phyloP scores from a whole-genome alignment of 2,329 filamentous ascomycete genomes.

The Trichoderma sp. region DNA sequence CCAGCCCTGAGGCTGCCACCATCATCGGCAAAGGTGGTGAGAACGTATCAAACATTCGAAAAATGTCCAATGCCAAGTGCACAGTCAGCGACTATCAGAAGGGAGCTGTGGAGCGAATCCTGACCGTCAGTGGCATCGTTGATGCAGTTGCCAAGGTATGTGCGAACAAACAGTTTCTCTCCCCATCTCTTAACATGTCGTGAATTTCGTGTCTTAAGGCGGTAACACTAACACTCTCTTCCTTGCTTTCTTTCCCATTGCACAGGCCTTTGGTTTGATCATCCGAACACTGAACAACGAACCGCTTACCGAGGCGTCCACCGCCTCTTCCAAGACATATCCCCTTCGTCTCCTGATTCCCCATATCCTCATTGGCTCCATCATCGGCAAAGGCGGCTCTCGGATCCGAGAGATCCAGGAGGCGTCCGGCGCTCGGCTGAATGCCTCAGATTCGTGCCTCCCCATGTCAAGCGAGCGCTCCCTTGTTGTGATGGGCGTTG shows the following conservation, averaged over 20 bases:
- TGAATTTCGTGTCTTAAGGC: not conserved
- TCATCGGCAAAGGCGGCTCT: constrained; percentile 95
- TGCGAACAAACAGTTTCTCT: not conserved
- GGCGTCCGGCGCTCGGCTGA: constrained; percentile 91
- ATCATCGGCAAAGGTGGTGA: constrained; percentile 98
- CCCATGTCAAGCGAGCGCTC: constrained; percentile 95
- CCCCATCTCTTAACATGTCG: constrained; percentile 1
- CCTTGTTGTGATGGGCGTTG: constrained; percentile 96
- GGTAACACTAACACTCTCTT: not conserved
- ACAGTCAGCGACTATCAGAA: constrained; percentile 98
- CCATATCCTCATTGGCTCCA: constrained; percentile 96
- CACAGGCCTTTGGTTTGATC: constrained; percentile 91
- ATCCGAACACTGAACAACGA: constrained; percentile 98
- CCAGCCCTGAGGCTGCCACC: constrained; percentile 94
- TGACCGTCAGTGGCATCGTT: constrained; percentile 95
- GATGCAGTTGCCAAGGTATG: constrained; percentile 94
- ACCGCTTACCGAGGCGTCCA: constrained; percentile 83
- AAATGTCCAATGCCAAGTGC: constrained; percentile 94
- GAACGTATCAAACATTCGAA: constrained; percentile 96
- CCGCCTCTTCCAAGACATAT: constrained; percentile 94
- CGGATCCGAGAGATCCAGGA: constrained; percentile 98
- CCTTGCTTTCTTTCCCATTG: not conserved
- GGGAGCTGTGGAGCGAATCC: constrained; percentile 93
- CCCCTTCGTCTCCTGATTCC: constrained; percentile 93
- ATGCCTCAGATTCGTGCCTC: constrained; percentile 92